phyloP scores from a whole-genome alignment of 2,329 filamentous ascomycete genomes.

The Alternaria postmessia region DNA sequence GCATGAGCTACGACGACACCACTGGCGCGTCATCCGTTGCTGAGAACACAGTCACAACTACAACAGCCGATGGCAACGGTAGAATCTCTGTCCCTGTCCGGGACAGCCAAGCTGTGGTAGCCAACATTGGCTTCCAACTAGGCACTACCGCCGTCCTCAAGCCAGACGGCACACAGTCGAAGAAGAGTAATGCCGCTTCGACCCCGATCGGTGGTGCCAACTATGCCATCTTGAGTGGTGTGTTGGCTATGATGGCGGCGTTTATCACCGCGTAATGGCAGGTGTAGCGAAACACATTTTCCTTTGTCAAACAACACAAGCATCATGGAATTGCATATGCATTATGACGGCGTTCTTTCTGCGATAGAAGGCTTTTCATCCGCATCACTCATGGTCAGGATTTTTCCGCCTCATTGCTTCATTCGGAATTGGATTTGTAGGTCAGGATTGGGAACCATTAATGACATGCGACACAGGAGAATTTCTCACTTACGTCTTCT shows the following conservation, averaged over 20 bases:
- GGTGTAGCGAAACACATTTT: not conserved
- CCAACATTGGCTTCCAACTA: slow-evolving; percentile 53
- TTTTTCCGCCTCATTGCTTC: not conserved
- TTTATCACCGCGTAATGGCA: slow-evolving; percentile 7
- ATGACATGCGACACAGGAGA: not conserved
- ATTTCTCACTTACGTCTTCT: not conserved
- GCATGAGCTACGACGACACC: slow-evolving; percentile 54
- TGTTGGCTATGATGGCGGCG: slow-evolving; percentile 22
- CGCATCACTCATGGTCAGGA: not conserved
- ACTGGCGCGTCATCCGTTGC: slow-evolving; percentile 53
- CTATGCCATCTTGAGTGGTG: slow-evolving; percentile 19
- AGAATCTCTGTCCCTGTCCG: slow-evolving; percentile 43
- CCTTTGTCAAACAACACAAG: slow-evolving; percentile 1
- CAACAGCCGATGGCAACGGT: slow-evolving; percentile 35
- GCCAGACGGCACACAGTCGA: slow-evolving; percentile 34
- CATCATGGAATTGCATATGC: slow-evolving; percentile 21
- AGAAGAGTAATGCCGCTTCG: slow-evolving; percentile 39
- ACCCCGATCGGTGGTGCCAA: slow-evolving; percentile 16
- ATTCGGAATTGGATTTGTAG: not conserved
- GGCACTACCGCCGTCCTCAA: slow-evolving; percentile 45
- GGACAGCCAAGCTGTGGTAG: slow-evolving; percentile 58
- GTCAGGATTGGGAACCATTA: not conserved
- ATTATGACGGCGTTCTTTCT: slow-evolving; percentile 18
- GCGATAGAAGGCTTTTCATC: not conserved
- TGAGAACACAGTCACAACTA: slow-evolving; percentile 42